Conservation (phyloP, 257 asterid genomes). For the Vinca minor region DNA sequence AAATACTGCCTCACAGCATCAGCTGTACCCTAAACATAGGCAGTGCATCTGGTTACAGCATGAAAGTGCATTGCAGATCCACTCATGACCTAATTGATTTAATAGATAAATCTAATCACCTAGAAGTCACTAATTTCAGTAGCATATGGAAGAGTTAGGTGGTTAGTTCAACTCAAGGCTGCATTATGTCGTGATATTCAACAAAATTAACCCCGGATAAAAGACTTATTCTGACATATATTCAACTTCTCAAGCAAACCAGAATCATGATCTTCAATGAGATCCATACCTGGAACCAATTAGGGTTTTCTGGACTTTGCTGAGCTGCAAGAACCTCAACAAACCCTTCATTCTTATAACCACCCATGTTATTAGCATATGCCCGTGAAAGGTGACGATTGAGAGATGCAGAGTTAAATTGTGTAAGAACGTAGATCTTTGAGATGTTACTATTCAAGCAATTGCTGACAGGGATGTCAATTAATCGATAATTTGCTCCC, state of each 20-base stretch:
- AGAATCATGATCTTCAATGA: neutral
- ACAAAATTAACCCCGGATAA: neutral
- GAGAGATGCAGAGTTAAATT: slow-evolving; percentile 91
- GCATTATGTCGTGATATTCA: neutral
- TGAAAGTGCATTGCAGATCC: neutral
- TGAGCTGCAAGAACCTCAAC: slow-evolving; percentile 99
- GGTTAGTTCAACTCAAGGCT: neutral
- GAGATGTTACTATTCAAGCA: slow-evolving; percentile 87
- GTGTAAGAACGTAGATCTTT: slow-evolving; percentile 91
- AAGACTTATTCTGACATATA: neutral
- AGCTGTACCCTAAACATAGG: slow-evolving; percentile 68
- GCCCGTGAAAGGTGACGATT: slow-evolving; percentile 94
- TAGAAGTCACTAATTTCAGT: neutral
- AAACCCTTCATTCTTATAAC: slow-evolving; percentile 84
- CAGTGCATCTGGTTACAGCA: slow-evolving; percentile 6
- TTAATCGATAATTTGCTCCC: slow-evolving; percentile 86
- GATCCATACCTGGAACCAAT: slow-evolving; percentile 79
- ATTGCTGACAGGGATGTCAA: slow-evolving; percentile 95
- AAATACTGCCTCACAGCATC: slow-evolving; percentile 93
- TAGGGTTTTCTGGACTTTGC: slow-evolving; percentile 94
- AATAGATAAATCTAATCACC: neutral
- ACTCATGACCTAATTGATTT: neutral
- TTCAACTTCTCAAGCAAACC: neutral
- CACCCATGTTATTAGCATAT: slow-evolving; percentile 86
- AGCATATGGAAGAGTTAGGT: neutral